These are phyloP conservation scores for Hericium erinaceus DNA, from an alignment of 768 basidiomycete genomes.

Conservation along the genomic window DNA sequence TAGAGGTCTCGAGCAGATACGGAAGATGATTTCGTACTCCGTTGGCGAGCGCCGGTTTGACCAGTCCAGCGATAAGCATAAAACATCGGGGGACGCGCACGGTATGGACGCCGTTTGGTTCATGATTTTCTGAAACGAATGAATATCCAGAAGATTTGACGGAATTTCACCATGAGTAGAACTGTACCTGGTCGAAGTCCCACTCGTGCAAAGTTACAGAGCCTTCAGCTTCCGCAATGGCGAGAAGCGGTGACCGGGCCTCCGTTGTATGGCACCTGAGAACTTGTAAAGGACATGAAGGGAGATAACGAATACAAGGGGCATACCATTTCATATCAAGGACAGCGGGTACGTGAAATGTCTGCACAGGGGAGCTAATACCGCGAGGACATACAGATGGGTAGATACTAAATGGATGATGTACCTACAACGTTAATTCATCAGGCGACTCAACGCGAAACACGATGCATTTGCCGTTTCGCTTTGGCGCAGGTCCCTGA, in stretches of 20 bases:
- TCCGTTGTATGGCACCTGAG: conserved; percentile 50
- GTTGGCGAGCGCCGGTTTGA: conserved; percentile 53
- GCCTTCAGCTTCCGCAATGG: conserved; percentile 82
- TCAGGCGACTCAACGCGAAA: conserved; percentile 34
- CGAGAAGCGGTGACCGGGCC: conserved; percentile 41
- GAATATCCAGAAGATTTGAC: not conserved
- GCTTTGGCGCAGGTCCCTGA: conserved; percentile 23
- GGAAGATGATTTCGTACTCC: conserved; percentile 27
- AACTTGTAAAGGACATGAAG: not conserved
- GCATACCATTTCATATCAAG: conserved; percentile 90
- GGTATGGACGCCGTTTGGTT: conserved; percentile 31
- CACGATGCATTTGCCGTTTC: conserved; percentile 69
- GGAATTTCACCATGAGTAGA: not conserved
- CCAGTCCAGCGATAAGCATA: conserved; percentile 95
- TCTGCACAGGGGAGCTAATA: conserved; percentile 46
- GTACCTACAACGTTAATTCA: conserved; percentile 26
- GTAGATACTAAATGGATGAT: not conserved
- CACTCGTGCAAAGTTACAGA: conserved; percentile 57
- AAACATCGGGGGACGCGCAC: conserved; percentile 42
- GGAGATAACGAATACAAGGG: not conserved
- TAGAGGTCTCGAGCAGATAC: too few species aligned
- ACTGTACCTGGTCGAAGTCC: conserved; percentile 37
- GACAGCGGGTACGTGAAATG: conserved; percentile 70
- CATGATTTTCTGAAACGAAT: conserved; percentile 21
- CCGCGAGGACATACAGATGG: not conserved